Conservation (phyloP, 2,329 filamentous ascomycete species). For the Aureobasidium sp. region DNA sequence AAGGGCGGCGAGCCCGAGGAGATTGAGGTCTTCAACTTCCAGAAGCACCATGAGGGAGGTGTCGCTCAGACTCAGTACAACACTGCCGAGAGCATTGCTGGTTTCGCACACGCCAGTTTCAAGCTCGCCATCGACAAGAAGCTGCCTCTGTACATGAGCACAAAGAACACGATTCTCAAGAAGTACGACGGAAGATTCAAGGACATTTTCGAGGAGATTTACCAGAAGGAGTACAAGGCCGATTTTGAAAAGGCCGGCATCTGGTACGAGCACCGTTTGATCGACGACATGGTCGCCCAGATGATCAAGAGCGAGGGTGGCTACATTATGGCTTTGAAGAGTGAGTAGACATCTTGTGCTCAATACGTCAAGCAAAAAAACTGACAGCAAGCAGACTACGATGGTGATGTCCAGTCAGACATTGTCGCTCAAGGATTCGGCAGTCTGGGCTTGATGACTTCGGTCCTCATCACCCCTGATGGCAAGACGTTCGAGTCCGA, state of each 20-base stretch:
- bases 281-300: conserved; percentile 99
- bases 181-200: conserved; percentile 98
- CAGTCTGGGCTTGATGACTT: conserved; percentile 97
- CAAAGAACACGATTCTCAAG: conserved; percentile 99
- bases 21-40: conserved; percentile 87
- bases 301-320: conserved; percentile 99
- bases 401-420: conserved; percentile 97
- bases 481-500: conserved; percentile 97
- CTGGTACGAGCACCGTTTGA: conserved; percentile 99
- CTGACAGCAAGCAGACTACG: conserved; percentile 64
- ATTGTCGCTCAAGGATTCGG: conserved; percentile 98
- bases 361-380: not conserved
- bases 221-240: conserved; percentile 77
- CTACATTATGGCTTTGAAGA: conserved; percentile 97
- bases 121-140: conserved; percentile 85
- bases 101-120: conserved; percentile 94
- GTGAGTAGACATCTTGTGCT: conserved; percentile 45
- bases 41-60: conserved; percentile 62
- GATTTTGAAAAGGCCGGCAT: conserved; percentile 87
- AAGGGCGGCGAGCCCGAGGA: conserved; percentile 70
- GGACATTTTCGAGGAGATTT: conserved; percentile 98
- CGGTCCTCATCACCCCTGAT: conserved; percentile 90
- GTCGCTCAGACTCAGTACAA: conserved; percentile 97
- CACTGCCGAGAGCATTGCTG: conserved; percentile 88
- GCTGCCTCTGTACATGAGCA: conserved; percentile 98